Evolutionary conservation across 257 asterid genomes (phyloP).

Genomic region (Solanum etuberosum): DNA sequence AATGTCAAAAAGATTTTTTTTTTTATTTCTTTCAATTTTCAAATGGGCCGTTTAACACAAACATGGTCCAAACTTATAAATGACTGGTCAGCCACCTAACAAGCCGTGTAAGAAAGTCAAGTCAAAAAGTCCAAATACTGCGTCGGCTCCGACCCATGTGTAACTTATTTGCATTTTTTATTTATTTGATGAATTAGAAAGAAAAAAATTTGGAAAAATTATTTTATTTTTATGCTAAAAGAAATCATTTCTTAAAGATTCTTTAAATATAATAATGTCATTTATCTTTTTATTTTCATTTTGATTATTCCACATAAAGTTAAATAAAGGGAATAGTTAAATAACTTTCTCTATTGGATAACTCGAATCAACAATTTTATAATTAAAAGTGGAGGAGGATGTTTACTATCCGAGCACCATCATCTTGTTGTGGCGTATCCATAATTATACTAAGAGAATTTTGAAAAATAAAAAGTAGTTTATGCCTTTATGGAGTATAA

Average conservation of each 20-base stretch:
- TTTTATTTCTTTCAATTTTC: background rate
- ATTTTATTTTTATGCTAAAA: background rate
- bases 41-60: background rate
- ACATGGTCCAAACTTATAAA: background rate
- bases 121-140: background rate
- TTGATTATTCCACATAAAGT: background rate
- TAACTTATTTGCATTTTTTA: background rate
- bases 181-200: background rate
- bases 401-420: background rate
- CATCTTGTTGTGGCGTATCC: background rate
- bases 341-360: background rate
- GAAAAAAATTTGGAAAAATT: background rate
- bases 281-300: background rate
- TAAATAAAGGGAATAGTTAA: background rate
- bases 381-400: rapidly evolving
- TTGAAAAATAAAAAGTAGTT: too few species aligned
- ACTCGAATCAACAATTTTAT: background rate
- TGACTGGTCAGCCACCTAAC: background rate
- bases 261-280: background rate
- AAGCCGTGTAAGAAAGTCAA: background rate
- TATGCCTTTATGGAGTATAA: too few species aligned
- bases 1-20: background rate
- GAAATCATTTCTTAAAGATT: background rate
- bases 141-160: background rate
- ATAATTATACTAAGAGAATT: too few species aligned